Base-by-base conservation (phyloP, 2,329 filamentous ascomycete species). In the Trichoderma koningiopsis region DNA sequence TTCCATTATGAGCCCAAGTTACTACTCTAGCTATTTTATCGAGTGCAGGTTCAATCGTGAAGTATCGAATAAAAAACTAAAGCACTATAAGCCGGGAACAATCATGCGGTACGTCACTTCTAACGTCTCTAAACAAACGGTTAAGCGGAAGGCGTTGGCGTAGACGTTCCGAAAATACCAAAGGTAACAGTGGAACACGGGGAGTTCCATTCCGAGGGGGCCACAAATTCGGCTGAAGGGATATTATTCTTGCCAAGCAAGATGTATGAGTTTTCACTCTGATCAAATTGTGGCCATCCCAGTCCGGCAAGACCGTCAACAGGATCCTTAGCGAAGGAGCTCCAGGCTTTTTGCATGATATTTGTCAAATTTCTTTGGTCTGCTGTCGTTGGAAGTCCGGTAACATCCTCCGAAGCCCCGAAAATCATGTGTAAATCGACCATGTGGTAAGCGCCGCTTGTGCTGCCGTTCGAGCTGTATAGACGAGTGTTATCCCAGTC, bases 391-490 rank as follows among this genome's bases (percentile, higher is more conserved):
- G 75, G 71, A 6, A 83, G 74, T 1, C 80, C 81, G 57, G 78
- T 81, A 47, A 83, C 78, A 24, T 79, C 77, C 4, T 68, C 76
- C 0, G 79, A 79, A 3, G 76, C 80, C 0, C 82, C 82, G 68
- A 84, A 84, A 16, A 84, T 74, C 79, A 85, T 84, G 68, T 83
- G 79, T 62, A 85, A 62, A 47, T 85, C 83, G 1, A 78, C 78
- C 0, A 82, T 84, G 65, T 86, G 84, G 71, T 85, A 86, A 0
- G 83, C 82, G 4, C 83, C 82, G 53, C 81, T 84, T 4, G 76
- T 78, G 0, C 78, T 77, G 49, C 27, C 49, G 24, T 53, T 53
- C 14, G 10, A 16, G 49, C n/a, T 53, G 67, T 82, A 84, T 33
- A 86, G 75, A 0, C 82, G 77, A 0, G 81, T 81, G 68, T 84